phyloP scores from a whole-genome alignment of 2,329 filamentous ascomycete species.

The Mycosphaerella sp. region DNA sequence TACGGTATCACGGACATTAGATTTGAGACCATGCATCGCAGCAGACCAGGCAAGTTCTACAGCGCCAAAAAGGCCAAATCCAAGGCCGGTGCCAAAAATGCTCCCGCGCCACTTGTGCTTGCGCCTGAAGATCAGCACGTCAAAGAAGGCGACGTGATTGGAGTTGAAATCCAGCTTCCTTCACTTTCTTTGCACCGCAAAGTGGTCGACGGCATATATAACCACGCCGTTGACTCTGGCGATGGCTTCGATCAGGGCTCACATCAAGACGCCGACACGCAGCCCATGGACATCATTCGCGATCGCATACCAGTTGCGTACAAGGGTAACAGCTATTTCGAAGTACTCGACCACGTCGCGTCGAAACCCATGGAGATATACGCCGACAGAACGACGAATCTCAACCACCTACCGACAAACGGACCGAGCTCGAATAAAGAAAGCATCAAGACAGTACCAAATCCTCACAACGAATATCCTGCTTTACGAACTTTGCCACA shows the following conservation, averaged over 20 bases:
- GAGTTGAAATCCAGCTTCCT: conserved; percentile 84
- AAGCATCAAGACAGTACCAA: conserved; percentile 53
- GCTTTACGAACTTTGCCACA: conserved; percentile 81
- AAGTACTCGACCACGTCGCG: conserved; percentile 81
- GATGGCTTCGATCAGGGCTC: conserved; percentile 45
- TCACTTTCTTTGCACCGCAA: conserved; percentile 81
- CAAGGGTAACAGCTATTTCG: conserved; percentile 89
- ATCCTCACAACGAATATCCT: conserved; percentile 64
- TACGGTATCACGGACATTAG: conserved; percentile 86
- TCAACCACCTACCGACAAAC: conserved; percentile 56
- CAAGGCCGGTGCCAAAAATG: conserved; percentile 36
- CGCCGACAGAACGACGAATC: conserved; percentile 43
- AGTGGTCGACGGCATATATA: conserved; percentile 79
- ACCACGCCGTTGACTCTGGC: conserved; percentile 68
- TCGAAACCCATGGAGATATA: conserved; percentile 77
- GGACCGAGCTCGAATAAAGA: conserved; percentile 38
- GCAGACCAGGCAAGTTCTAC: conserved; percentile 81
- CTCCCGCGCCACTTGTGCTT: conserved; percentile 34
- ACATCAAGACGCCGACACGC: conserved; percentile 28
- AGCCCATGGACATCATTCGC: conserved; percentile 74
- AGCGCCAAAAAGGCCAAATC: conserved; percentile 33
- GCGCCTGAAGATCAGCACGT: conserved; percentile 60
- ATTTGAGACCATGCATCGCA: conserved; percentile 90
- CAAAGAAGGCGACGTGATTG: conserved; percentile 86
- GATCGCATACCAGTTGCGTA: conserved; percentile 93